Conservation (phyloP, 352 stramenopile species). For the Phytophthora chlamydospora region DNA sequence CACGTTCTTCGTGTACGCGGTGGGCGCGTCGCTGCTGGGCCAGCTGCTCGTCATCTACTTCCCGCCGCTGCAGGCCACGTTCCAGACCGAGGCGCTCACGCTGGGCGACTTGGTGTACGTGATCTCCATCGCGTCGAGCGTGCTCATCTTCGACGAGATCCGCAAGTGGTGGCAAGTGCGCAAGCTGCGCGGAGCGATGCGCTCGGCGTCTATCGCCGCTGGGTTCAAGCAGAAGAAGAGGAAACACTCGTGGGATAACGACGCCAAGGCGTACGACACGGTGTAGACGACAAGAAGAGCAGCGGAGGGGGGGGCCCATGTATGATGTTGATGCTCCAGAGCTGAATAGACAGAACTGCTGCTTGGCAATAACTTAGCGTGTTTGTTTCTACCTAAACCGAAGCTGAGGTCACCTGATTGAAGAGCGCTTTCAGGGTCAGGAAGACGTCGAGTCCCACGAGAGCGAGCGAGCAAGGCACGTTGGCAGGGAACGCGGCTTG, state of each 20-base stretch:
- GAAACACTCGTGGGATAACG: slow-evolving; percentile 66
- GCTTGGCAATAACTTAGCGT: slow-evolving; percentile 32
- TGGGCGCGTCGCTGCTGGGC: slow-evolving; percentile 92
- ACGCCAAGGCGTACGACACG: slow-evolving; percentile 70
- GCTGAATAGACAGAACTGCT: slow-evolving; percentile 38
- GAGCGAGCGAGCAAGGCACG: slow-evolving; percentile 58
- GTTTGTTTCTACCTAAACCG: slow-evolving; percentile 1
- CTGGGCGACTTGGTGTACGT: slow-evolving; percentile 93
- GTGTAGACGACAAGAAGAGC: slow-evolving; percentile 43
- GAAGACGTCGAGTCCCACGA: slow-evolving; percentile 41
- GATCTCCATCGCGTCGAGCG: slow-evolving; percentile 90
- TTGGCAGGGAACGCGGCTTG: slow-evolving; percentile 63
- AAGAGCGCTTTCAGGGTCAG: slow-evolving; percentile 12
- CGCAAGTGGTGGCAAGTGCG: slow-evolving; percentile 89
- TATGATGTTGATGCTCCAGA: slow-evolving; percentile 29
- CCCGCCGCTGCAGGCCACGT: slow-evolving; percentile 94
- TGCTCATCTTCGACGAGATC: slow-evolving; percentile 94
- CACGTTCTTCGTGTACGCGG: slow-evolving; percentile 93
- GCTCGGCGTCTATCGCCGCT: slow-evolving; percentile 45
- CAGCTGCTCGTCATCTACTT: slow-evolving; percentile 98
- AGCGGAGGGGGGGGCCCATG: slow-evolving; percentile 6
- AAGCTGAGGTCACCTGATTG: slow-evolving; percentile 6
- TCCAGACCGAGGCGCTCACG: slow-evolving; percentile 96
- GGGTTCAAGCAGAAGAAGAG: slow-evolving; percentile 57
- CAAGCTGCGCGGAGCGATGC: slow-evolving; percentile 35